A percentile compares a stretch with the other conserved stretches of the same genome.
phyloP scores from a whole-genome alignment of 768 basidiomycete species.

The Rubroboletus satanas region DNA sequence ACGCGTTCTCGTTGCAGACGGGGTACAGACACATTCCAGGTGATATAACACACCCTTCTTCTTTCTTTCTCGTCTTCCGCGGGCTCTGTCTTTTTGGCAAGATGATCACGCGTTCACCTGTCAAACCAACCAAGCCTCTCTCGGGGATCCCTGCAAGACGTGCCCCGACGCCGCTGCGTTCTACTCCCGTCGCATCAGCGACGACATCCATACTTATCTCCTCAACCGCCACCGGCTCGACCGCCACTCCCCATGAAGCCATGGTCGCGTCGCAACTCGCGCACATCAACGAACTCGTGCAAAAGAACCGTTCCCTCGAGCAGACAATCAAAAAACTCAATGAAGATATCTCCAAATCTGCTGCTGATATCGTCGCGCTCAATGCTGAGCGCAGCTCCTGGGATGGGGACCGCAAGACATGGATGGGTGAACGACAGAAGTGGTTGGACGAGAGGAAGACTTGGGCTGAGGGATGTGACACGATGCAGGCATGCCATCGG shows the following conservation, averaged over 20 bases:
- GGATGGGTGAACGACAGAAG: conserved; percentile 29
- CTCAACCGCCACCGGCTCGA: conserved; percentile 28
- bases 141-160: conserved; percentile 15
- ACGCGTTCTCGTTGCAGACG: neutral
- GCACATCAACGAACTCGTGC: conserved; percentile 72
- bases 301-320: conserved; percentile 62
- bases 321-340: conserved; percentile 53
- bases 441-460: conserved; percentile 51
- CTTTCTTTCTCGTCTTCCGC: neutral
- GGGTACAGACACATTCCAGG: conserved; percentile 1
- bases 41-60: neutral
- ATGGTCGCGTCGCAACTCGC: conserved; percentile 58
- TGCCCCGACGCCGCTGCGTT: conserved; percentile 20
- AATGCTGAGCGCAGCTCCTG: conserved; percentile 36
- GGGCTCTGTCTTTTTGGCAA: neutral
- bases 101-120: conserved; percentile 30
- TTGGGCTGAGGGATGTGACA: conserved; percentile 62
- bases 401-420: conserved; percentile 27
- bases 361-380: conserved; percentile 31
- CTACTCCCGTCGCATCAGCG: conserved; percentile 14
- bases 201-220: conserved; percentile 28
- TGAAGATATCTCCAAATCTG: conserved; percentile 42
- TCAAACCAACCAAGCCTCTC: conserved; percentile 18
- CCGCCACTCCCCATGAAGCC: conserved; percentile 37
- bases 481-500: conserved; percentile 58